Percentiles rank a stretch among this genome's conserved stretches.
Evolutionary conservation across 257 asterid genomes (phyloP).

Genomic region (Solanum acaule): DNA sequence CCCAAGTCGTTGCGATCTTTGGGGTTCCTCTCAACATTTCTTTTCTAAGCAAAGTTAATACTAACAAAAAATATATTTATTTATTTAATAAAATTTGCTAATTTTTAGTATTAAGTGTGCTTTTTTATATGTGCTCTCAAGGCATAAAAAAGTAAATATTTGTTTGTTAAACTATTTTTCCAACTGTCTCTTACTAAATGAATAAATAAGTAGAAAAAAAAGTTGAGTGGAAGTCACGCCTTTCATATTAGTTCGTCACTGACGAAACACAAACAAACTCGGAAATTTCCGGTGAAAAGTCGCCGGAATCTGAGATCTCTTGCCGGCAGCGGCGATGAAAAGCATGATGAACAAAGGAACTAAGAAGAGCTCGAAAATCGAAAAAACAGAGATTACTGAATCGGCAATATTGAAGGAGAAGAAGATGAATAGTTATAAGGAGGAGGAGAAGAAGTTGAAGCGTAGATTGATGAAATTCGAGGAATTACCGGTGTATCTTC

Average conservation of each 20-base stretch:
- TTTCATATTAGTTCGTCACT: not conserved
- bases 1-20: not conserved
- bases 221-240: not conserved
- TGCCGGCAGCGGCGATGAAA: not conserved
- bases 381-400: not conserved
- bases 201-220: not conserved
- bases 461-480: constrained; percentile 47
- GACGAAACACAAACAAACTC: not conserved
- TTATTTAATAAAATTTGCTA: no score
- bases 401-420: not conserved
- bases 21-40: not conserved
- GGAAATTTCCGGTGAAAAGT: not conserved
- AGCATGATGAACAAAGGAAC: not conserved
- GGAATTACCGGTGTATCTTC: constrained; percentile 69
- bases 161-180: not conserved
- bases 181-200: not conserved
- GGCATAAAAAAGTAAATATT: not conserved
- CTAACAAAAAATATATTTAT: not conserved
- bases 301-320: not conserved
- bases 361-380: not conserved
- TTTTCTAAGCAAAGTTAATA: no score
- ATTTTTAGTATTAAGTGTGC: not conserved
- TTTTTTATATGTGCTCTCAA: not conserved
- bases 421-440: not conserved
- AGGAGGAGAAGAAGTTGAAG: constrained; percentile 4